Base-by-base conservation (phyloP, 2,329 filamentous ascomycete genomes). In the Orbilia javanica region DNA sequence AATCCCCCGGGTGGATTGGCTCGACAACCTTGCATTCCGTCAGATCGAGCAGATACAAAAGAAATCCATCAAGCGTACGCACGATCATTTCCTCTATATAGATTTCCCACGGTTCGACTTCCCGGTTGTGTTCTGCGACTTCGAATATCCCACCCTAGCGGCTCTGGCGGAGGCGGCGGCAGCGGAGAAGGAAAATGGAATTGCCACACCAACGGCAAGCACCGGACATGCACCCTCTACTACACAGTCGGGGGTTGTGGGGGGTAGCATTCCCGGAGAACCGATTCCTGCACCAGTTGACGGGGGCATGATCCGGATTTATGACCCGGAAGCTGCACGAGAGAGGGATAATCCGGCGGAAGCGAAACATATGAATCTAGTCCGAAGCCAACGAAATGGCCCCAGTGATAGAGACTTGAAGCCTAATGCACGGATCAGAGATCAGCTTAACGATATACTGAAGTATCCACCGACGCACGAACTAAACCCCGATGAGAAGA, bases 91-190 rank as follows among this genome's bases (percentile, higher is more conserved):
- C 60, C 88, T 99, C 18, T 94, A 96, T 82, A 88, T 99, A 60
- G 96, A 99, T 82, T 89, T 99, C 57, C 94, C 94, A 11, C 90
- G 94, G 10, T 99, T 97, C 83, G 96, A 99, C 82, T 97, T 97
- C 81, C 93, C 96, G 0, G 90, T 99, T 48, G 93, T 99, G 27
- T 99, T 97, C 85, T 92, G 93, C 31, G 96, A 99, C 83, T 90
- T 96, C 82, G 94, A 97, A 83, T 99, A 99, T 82, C 73, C 55
- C 31, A 78, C 22, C 10, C 63, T 62, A 29, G 67, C 67, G 52
- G 46, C 39, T n/a, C 25, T 36, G 34, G 65, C 63, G 50, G 67
- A 65, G 63, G 63, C 66, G n/a, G 67, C 66, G 13, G 63, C 53
- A 2, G 66, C 60, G 0, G 69, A 67, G 27, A 70, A 60, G 67